Evolutionary conservation across 2,329 filamentous ascomycete genomes (phyloP).

Genomic region (Hypoxylon sp.): DNA sequence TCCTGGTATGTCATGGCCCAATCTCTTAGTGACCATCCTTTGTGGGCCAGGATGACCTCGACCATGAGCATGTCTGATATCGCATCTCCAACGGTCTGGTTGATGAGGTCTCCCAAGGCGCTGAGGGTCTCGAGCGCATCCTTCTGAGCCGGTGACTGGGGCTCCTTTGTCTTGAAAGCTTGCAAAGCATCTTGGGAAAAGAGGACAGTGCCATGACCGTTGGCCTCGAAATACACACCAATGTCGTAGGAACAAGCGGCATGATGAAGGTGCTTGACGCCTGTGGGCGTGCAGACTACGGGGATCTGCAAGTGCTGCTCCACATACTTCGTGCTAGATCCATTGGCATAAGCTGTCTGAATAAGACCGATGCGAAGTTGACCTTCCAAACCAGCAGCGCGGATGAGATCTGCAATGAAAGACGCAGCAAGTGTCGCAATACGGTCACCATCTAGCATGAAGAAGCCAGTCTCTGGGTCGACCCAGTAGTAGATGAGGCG

Average conservation of each 20-base stretch:
- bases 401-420: conserved; percentile 90
- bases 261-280: conserved; percentile 97
- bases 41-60: conserved; percentile 95
- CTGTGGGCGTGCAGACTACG: conserved; percentile 92
- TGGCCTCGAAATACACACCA: conserved; percentile 98
- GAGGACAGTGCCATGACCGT: conserved; percentile 95
- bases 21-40: conserved; percentile 88
- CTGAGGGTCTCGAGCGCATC: conserved; percentile 87
- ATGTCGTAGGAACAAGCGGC: conserved; percentile 96
- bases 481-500: conserved; percentile 95
- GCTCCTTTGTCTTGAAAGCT: conserved; percentile 81
- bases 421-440: conserved; percentile 95
- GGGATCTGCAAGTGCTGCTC: conserved; percentile 88
- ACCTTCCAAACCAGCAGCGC: conserved; percentile 80
- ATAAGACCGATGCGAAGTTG: conserved; percentile 93
- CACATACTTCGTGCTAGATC: conserved; percentile 92
- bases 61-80: conserved; percentile 96
- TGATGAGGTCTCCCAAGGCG: conserved; percentile 91
- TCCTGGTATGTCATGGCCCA: conserved; percentile 96
- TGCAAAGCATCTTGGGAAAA: conserved; percentile 89
- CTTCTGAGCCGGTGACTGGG: conserved; percentile 91
- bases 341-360: conserved; percentile 98
- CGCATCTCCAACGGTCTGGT: conserved; percentile 97
- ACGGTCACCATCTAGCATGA: conserved; percentile 94
- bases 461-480: conserved; percentile 85